A percentile compares a stretch with the other conserved stretches of the same genome.
Conservation (phyloP, 768 basidiomycete genomes). For the Amanita rubescens region DNA sequence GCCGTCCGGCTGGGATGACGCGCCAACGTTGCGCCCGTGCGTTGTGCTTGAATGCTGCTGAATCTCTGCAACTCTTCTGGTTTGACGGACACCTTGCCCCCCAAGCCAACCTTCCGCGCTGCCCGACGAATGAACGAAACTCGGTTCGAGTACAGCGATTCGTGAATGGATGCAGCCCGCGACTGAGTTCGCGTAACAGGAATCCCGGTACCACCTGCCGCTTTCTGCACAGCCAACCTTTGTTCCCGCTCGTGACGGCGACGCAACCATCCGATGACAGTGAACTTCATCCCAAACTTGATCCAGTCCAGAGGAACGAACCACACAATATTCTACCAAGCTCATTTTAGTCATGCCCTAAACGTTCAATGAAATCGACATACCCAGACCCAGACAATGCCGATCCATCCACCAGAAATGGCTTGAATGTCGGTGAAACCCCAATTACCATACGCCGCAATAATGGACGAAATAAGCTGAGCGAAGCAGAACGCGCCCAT, state of each 20-base stretch:
- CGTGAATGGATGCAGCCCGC: conserved; percentile 83
- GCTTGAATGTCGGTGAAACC: conserved; percentile 80
- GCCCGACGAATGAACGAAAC: conserved; percentile 89
- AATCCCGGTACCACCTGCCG: conserved; percentile 44
- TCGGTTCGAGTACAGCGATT: conserved; percentile 92
- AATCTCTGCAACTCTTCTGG: conserved; percentile 83
- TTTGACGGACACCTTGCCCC: conserved; percentile 71
- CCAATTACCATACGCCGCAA: conserved; percentile 90
- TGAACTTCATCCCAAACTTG: conserved; percentile 96
- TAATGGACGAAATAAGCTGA: conserved; percentile 92
- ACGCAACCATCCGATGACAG: conserved; percentile 80
- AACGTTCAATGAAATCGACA: conserved; percentile 20
- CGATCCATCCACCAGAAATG: conserved; percentile 93
- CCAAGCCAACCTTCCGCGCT: conserved; percentile 83
- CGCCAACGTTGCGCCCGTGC: conserved; percentile 70
- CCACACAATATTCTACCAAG: conserved; percentile 84
- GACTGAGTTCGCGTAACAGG: conserved; percentile 84
- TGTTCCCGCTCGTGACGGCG: conserved; percentile 48
- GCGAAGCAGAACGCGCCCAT: conserved; percentile 88
- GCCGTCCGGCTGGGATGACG: conserved; percentile 66
- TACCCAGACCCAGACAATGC: conserved; percentile 96
- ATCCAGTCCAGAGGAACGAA: conserved; percentile 93
- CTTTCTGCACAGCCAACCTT: conserved; percentile 18
- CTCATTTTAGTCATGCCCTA: conserved; percentile 10
- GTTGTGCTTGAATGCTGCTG: conserved; percentile 77